Percentiles rank a stretch among this genome's conserved stretches.
Evolutionary conservation across 495 filamentous ascomycete genomes (phyloP).

Genomic region (Daldinia vernicosa): DNA sequence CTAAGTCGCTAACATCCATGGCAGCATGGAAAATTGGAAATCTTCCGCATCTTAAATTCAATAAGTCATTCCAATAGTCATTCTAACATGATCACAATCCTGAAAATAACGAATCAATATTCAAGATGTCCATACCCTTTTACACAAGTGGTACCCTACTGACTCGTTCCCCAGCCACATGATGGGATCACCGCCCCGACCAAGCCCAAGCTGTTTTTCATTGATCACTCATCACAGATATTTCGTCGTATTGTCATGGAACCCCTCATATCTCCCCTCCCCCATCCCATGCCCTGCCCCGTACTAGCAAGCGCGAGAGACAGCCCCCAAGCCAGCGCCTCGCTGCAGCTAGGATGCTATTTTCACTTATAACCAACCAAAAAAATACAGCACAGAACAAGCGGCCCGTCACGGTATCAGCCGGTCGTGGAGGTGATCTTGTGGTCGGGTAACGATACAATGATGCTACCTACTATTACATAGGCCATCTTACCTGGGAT

Average conservation of each 20-base stretch:
- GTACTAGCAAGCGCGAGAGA: slow-evolving; percentile 29
- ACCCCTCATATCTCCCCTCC: slow-evolving; percentile 9
- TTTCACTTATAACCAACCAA: slow-evolving; percentile 34
- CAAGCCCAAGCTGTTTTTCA: slow-evolving; percentile 15
- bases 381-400: slow-evolving; percentile 20
- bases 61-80: neutral
- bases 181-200: slow-evolving; percentile 24
- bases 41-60: neutral
- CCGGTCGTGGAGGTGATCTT: slow-evolving; percentile 30
- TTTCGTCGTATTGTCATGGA: slow-evolving; percentile 2
- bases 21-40: neutral
- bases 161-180: slow-evolving; percentile 34
- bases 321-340: slow-evolving; percentile 31
- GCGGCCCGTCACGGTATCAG: slow-evolving; percentile 31
- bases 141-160: slow-evolving; percentile 16
- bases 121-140: neutral
- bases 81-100: slow-evolving; percentile 1
- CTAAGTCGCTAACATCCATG: neutral
- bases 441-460: slow-evolving; percentile 33
- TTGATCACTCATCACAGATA: slow-evolving; percentile 25
- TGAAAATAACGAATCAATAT: slow-evolving; percentile 22
- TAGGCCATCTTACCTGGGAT: slow-evolving; percentile 25
- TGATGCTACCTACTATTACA: slow-evolving; percentile 24
- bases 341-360: slow-evolving; percentile 38
- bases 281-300: slow-evolving; percentile 12